Evolutionary conservation across 148 eudicot genomes (phyloP), one percentile per base, ranked within the genome.

Genomic region (Nepenthes mirabilis): DNA sequence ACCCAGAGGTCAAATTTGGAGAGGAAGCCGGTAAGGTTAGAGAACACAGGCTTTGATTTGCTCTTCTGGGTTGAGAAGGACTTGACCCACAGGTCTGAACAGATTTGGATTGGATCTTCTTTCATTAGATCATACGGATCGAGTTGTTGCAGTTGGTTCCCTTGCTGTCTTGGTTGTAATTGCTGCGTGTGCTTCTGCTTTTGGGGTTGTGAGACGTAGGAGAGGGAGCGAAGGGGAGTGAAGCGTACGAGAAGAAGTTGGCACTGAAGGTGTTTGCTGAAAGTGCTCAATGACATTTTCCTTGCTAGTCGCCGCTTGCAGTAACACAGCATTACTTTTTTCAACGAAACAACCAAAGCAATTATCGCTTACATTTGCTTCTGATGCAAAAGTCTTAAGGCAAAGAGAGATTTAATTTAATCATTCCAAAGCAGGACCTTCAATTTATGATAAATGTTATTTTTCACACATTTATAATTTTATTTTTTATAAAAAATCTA

Each of bases 1-100:
- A 86, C 79, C 96, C 96, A 93, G 55, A 93, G 81, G 37, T 86
- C 96, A 57, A 82, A 78, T 56, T 86, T 81, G 43, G 85, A 75
- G 51, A 93, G 74, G 55, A 86, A 93, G 43, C 96, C 96, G 32
- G 96, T 80, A 72, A 93, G 85, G 60, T 88, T 83, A 32, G 75
- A 35, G 64, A 88, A 80, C 37, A 79, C 80, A 9, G 6, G 52
- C 52, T 40, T 40, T 36, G 70, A 58, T 61, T 63, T 12, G 2
- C 3, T 11, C 10, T 66, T 68, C 57, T 77, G 75, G 40, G 70
- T 50, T 12, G 85, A 68, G 64, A 80, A 81, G 48, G 85, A 76
- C 36, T 78, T 80, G 50, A 81, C 79, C 98, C 96, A 91, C 1
- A 91, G 77, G 67, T 80, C 75, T 0, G 96, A 75, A 57, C 88